Conservation (phyloP, 208 protist species). For the Crithidia mellificae region DNA sequence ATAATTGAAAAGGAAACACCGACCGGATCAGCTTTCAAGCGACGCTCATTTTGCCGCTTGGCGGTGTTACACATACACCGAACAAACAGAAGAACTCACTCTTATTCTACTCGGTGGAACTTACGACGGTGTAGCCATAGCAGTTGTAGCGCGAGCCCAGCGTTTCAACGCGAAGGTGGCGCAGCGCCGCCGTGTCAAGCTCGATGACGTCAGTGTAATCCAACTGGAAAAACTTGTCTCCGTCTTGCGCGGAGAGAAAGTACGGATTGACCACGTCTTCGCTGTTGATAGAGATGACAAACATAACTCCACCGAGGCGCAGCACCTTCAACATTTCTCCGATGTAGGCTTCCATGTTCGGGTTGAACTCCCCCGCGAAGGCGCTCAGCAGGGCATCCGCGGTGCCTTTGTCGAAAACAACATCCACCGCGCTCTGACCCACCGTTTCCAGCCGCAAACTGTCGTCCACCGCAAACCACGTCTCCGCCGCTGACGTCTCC, state of each 20-base stretch:
- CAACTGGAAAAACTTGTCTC: slow-evolving; percentile 32
- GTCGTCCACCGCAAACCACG: slow-evolving; percentile 19
- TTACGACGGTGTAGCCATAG: slow-evolving; percentile 39
- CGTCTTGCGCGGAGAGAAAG: slow-evolving; percentile 34
- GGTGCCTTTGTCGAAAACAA: slow-evolving; percentile 75
- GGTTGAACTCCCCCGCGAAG: slow-evolving; percentile 60
- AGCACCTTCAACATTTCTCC: slow-evolving; percentile 40
- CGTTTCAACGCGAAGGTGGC: slow-evolving; percentile 52
- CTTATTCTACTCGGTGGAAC: slow-evolving; percentile 6
- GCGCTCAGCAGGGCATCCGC: slow-evolving; percentile 61
- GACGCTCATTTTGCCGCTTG: background rate
- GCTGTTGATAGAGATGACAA: slow-evolving; percentile 71
- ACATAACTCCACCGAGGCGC: slow-evolving; percentile 37
- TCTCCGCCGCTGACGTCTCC: background rate
- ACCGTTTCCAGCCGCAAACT: slow-evolving; percentile 12
- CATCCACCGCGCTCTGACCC: slow-evolving; percentile 23
- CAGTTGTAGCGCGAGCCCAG: slow-evolving; percentile 55
- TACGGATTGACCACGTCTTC: slow-evolving; percentile 54
- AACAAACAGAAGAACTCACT: too few relatives aligned
- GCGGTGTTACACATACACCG: background rate
- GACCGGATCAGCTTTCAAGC: background rate
- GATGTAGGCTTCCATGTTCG: slow-evolving; percentile 51
- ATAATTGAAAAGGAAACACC: background rate
- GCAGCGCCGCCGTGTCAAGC: slow-evolving; percentile 22
- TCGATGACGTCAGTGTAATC: slow-evolving; percentile 29